phyloP scores from a whole-genome alignment of 306 rosid species.

The Cicer pinnatifidum region DNA sequence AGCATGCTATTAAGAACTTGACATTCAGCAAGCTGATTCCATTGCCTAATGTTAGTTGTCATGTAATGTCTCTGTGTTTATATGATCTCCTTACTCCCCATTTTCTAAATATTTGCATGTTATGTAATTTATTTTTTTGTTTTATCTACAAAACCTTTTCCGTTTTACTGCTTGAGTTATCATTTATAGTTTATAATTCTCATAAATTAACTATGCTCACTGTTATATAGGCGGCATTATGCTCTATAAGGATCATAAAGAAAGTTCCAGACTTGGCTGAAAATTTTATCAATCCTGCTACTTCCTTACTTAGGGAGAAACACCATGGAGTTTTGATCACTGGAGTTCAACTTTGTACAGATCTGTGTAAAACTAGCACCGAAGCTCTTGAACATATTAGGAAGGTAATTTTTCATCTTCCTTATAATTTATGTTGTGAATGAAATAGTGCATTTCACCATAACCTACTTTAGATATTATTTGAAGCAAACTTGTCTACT shows the following conservation, averaged over 20 bases:
- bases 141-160: slow-evolving; percentile 27
- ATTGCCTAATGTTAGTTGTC: slow-evolving; percentile 29
- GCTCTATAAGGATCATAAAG: slow-evolving; percentile 92
- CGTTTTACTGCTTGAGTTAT: slow-evolving; percentile 37
- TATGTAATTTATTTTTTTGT: slow-evolving; percentile 39
- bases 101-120: slow-evolving; percentile 36
- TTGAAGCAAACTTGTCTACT: slow-evolving; percentile 35
- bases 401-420: slow-evolving; percentile 60
- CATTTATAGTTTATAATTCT: slow-evolving; percentile 39
- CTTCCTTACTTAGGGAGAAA: slow-evolving; percentile 89
- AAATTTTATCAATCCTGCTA: slow-evolving; percentile 88
- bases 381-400: slow-evolving; percentile 94
- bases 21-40: slow-evolving; percentile 39
- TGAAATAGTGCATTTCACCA: slow-evolving; percentile 9
- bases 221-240: slow-evolving; percentile 85
- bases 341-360: slow-evolving; percentile 97
- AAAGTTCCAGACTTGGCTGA: slow-evolving; percentile 99
- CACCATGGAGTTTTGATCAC: slow-evolving; percentile 97
- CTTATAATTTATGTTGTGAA: slow-evolving; percentile 21
- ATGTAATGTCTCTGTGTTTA: slow-evolving; percentile 32
- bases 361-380: slow-evolving; percentile 77
- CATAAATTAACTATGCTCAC: slow-evolving; percentile 48
- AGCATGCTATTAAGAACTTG: slow-evolving; percentile 19
- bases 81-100: slow-evolving; percentile 28
- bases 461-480: slow-evolving; percentile 37